These are phyloP conservation scores for Rhododendron molle DNA, from an alignment of 148 eudicot genomes.

Conservation along the genomic window DNA sequence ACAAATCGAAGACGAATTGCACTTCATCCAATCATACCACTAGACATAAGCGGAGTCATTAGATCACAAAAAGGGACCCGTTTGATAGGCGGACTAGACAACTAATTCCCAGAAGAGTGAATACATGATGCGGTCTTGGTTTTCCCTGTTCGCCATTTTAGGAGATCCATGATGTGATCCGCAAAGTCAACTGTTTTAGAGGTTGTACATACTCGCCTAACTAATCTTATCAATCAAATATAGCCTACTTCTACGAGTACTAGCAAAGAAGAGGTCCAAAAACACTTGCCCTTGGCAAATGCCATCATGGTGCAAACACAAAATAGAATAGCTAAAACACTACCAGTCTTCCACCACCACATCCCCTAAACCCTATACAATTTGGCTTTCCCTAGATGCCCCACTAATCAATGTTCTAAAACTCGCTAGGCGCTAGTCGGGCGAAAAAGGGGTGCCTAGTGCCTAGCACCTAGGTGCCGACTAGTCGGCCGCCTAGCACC, in stretches of 20 bases:
- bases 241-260: background rate
- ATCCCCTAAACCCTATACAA: background rate
- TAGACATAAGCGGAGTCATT: background rate
- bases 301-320: background rate
- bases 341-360: background rate
- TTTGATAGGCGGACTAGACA: background rate
- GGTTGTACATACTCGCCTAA: background rate
- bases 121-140: background rate
- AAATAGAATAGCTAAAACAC: background rate
- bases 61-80: background rate
- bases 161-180: background rate
- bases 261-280: background rate
- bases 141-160: background rate
- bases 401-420: too few species aligned
- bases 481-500: too few species aligned
- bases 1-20: background rate
- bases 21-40: background rate
- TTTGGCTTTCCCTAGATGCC: background rate
- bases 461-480: too few species aligned
- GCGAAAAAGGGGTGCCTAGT: too few species aligned
- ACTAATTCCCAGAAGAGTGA: background rate
- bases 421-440: too few species aligned
- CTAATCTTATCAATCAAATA: background rate
- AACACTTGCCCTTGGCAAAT: background rate
- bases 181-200: background rate